Conservation (phyloP, 2,329 filamentous ascomycete genomes). For the Dactylonectria estremocensis region DNA sequence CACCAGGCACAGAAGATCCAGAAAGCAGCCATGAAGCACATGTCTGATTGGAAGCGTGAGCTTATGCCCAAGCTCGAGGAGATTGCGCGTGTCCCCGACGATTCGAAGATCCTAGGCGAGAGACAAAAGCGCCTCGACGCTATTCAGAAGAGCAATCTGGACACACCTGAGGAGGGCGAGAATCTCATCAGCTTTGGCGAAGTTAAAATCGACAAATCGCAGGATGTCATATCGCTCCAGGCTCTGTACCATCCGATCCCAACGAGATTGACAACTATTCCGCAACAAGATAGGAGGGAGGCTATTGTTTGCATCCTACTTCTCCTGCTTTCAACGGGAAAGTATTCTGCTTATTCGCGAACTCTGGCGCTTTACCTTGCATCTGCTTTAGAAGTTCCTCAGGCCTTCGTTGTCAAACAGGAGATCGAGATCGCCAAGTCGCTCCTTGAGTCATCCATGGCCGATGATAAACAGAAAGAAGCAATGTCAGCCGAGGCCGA, state of each 20-base stretch:
- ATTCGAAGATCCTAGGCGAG: conserved; percentile 62
- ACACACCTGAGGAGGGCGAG: conserved; percentile 54
- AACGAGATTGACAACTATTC: conserved; percentile 69
- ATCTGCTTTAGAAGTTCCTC: conserved; percentile 75
- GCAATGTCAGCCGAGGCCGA: conserved; percentile 83
- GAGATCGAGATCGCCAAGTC: conserved; percentile 84
- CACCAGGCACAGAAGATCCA: conserved; percentile 55
- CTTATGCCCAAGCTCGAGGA: conserved; percentile 81
- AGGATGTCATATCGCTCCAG: conserved; percentile 63
- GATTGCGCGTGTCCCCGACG: conserved; percentile 69
- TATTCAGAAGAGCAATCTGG: conserved; percentile 56
- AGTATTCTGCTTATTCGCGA: conserved; percentile 82
- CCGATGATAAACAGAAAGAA: conserved; percentile 57
- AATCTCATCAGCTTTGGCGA: conserved; percentile 61
- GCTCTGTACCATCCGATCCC: conserved; percentile 68
- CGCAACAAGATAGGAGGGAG: conserved; percentile 71
- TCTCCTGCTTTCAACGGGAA: conserved; percentile 79
- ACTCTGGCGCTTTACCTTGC: conserved; percentile 77
- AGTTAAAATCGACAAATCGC: conserved; percentile 50
- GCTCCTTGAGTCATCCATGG: conserved; percentile 76
- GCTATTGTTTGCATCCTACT: conserved; percentile 80
- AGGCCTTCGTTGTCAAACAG: conserved; percentile 74
- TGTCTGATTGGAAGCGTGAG: conserved; percentile 83
- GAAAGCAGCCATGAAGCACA: conserved; percentile 74
- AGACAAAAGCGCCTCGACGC: conserved; percentile 62